These are phyloP conservation scores for Colletotrichum siamense DNA, from an alignment of 2,329 filamentous ascomycete genomes.

Conservation along the genomic window DNA sequence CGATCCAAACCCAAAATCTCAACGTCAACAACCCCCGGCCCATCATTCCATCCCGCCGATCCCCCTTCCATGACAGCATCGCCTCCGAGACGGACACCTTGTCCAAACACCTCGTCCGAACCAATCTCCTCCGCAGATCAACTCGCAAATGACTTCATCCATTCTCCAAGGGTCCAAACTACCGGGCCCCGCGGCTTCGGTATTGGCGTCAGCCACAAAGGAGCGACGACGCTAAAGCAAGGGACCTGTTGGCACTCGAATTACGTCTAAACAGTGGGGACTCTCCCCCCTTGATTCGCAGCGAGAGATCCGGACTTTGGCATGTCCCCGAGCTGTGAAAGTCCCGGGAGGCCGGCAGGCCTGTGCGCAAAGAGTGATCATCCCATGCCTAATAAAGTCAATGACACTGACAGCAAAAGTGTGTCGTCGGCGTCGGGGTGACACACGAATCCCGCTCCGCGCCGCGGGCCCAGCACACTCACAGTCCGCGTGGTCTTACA, in stretches of 20 bases:
- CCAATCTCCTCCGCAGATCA: not conserved
- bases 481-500: not conserved
- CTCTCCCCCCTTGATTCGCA: not conserved
- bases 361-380: not conserved
- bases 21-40: not conserved
- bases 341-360: not conserved
- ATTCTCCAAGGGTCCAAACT: not conserved
- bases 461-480: not conserved
- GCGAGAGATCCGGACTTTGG: conserved; percentile 5
- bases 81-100: not conserved
- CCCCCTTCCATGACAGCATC: not conserved
- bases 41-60: not conserved
- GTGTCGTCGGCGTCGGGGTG: not conserved
- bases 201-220: not conserved
- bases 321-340: conserved; percentile 2
- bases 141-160: not conserved
- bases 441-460: conserved; percentile 12
- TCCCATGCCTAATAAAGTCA: not conserved
- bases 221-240: not conserved
- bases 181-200: not conserved
- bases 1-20: not conserved
- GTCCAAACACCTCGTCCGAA: not conserved
- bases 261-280: not conserved
- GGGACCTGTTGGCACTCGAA: not conserved
- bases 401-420: not conserved